Evolutionary conservation across 441 rosid species (phyloP).

Genomic region (Dalechampia spathulata): DNA sequence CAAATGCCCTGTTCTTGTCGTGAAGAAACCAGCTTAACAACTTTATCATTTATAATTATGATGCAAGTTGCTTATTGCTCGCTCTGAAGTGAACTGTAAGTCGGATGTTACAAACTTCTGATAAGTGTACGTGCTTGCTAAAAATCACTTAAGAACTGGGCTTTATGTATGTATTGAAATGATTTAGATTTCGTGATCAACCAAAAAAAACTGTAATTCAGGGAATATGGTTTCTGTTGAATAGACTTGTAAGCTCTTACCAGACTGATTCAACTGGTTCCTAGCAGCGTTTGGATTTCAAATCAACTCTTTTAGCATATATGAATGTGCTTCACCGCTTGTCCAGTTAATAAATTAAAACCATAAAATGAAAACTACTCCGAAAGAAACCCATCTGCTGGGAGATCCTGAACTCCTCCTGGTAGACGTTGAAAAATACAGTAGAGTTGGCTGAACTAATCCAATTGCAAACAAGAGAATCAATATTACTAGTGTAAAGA

Average conservation of each 20-base stretch:
- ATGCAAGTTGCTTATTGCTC: neutral
- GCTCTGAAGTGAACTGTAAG: neutral
- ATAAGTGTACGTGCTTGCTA: neutral
- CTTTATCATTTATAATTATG: neutral
- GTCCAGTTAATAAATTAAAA: too few relatives aligned
- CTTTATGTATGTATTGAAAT: neutral
- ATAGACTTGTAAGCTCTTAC: neutral
- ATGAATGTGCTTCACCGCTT: too few relatives aligned
- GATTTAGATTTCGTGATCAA: neutral
- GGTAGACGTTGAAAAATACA: too few relatives aligned
- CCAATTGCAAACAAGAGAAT: too few relatives aligned
- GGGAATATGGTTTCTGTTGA: too few relatives aligned
- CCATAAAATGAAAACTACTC: too few relatives aligned
- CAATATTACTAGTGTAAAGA: neutral
- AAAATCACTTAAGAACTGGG: too few relatives aligned
- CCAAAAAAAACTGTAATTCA: too few relatives aligned
- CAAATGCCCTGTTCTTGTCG: slow-evolving; percentile 38
- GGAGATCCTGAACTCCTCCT: too few relatives aligned
- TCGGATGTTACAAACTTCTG: neutral
- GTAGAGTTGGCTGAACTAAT: too few relatives aligned
- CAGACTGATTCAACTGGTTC: neutral
- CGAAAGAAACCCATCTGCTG: too few relatives aligned
- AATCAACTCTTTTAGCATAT: neutral
- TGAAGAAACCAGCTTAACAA: slow-evolving; percentile 20
- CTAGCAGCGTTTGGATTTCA: neutral